phyloP scores from a whole-genome alignment of 371 early-diverging fungal species.

The Gilbertella persicaria region DNA sequence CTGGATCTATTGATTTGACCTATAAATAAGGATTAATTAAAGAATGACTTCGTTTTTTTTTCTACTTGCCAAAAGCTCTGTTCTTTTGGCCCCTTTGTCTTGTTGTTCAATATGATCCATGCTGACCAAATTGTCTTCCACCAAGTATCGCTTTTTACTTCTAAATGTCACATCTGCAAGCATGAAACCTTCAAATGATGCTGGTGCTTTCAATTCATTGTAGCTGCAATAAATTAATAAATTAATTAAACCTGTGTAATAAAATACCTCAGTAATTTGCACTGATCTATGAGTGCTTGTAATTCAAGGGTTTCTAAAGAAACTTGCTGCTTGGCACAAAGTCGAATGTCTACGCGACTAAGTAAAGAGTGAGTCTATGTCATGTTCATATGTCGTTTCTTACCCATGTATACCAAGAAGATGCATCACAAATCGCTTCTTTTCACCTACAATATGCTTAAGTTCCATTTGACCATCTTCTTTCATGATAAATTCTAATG shows the following conservation, averaged over 20 bases:
- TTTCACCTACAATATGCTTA: slow-evolving; percentile 26
- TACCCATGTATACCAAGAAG: slow-evolving; percentile 31
- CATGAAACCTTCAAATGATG: slow-evolving; percentile 17
- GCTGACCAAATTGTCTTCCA: slow-evolving; percentile 22
- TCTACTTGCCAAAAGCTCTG: slow-evolving; percentile 30
- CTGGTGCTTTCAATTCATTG: slow-evolving; percentile 32
- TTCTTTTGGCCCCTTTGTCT: slow-evolving; percentile 24
- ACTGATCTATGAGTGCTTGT: slow-evolving; percentile 14
- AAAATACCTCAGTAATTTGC: slow-evolving; percentile 28
- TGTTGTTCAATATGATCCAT: slow-evolving; percentile 37
- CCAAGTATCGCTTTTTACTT: slow-evolving; percentile 28
- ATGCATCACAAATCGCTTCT: slow-evolving; percentile 28
- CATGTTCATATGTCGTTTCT: neutral
- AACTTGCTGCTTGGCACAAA: slow-evolving; percentile 26
- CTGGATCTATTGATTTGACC: slow-evolving; percentile 24
- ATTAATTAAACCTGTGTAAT: neutral
- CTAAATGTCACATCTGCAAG: slow-evolving; percentile 33
- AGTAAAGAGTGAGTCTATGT: too few species aligned
- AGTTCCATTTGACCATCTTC: slow-evolving; percentile 27
- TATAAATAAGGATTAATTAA: neutral
- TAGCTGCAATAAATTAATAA: slow-evolving; percentile 19
- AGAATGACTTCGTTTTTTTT: neutral
- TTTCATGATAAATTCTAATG: slow-evolving; percentile 29
- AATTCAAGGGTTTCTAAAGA: slow-evolving; percentile 11
- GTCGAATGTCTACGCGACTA: slow-evolving; percentile 38